phyloP scores from a whole-genome alignment of 208 protist species.

The Novymonas esmeraldas region DNA sequence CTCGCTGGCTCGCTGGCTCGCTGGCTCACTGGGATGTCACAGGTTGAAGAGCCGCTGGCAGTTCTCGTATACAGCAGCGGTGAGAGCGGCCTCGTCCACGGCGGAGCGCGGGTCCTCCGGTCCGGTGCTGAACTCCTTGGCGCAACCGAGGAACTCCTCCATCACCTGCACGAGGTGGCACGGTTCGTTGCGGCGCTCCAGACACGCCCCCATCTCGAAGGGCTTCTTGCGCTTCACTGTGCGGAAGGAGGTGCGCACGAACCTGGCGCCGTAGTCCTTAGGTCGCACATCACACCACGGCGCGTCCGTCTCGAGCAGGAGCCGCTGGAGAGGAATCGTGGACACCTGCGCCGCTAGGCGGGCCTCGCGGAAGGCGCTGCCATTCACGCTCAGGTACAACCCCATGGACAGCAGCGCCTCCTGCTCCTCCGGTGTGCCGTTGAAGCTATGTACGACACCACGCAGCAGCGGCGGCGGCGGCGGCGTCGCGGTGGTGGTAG shows the following conservation, averaged over 20 bases:
- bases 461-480: slow-evolving; percentile 15
- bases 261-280: slow-evolving; percentile 82
- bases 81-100: slow-evolving; percentile 40
- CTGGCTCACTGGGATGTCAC: not conserved
- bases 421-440: slow-evolving; percentile 85
- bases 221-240: slow-evolving; percentile 66
- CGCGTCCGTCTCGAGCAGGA: slow-evolving; percentile 95
- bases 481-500: not conserved
- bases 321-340: slow-evolving; percentile 74
- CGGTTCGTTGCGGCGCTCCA: slow-evolving; percentile 93
- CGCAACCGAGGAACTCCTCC: slow-evolving; percentile 63
- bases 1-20: too few species aligned
- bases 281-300: slow-evolving; percentile 95
- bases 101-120: not conserved
- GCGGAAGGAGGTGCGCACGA: slow-evolving; percentile 67
- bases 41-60: slow-evolving; percentile 44
- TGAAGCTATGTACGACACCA: slow-evolving; percentile 96
- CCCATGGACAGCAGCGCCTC: slow-evolving; percentile 73
- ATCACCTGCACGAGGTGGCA: slow-evolving; percentile 84
- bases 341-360: slow-evolving; percentile 71
- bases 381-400: slow-evolving; percentile 92
- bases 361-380: slow-evolving; percentile 90
- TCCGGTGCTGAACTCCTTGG: slow-evolving; percentile 4
- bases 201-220: slow-evolving; percentile 57
- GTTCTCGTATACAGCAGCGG: slow-evolving; percentile 48